Conservation (phyloP, 2,329 filamentous ascomycete species). For the Diaporthe capsici region DNA sequence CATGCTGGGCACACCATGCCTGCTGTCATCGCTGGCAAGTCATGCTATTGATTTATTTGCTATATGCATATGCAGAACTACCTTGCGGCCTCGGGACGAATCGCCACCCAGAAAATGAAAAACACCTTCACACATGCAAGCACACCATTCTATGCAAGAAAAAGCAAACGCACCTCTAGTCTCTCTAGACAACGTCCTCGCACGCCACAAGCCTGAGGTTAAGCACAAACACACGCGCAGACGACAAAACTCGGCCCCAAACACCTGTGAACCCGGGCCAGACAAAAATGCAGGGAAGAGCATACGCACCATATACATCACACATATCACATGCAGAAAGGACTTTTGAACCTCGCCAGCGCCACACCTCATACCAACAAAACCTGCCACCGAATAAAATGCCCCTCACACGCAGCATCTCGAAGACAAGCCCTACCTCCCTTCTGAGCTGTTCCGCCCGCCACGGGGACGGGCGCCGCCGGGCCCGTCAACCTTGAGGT, state of each 20-base stretch:
- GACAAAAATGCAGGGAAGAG: slow-evolving; percentile 1
- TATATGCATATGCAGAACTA: slow-evolving; percentile 5
- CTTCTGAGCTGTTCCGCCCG: slow-evolving; percentile 10
- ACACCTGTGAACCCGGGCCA: slow-evolving; percentile 7
- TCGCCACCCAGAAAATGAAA: background rate
- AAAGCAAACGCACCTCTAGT: background rate
- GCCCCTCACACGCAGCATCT: background rate
- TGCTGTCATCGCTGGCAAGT: background rate
- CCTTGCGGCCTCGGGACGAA: background rate
- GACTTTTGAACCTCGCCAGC: background rate
- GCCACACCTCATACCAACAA: background rate
- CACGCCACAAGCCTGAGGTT: background rate
- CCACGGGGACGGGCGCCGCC: slow-evolving; percentile 11
- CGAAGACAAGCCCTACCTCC: slow-evolving; percentile 12
- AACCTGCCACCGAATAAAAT: background rate
- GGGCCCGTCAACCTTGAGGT: slow-evolving; percentile 48
- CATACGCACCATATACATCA: background rate
- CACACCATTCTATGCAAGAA: slow-evolving; percentile 26
- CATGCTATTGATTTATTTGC: background rate
- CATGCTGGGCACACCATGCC: background rate
- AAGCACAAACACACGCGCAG: background rate
- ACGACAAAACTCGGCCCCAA: background rate
- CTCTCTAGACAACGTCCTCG: slow-evolving; percentile 14
- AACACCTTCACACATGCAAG: slow-evolving; percentile 11
- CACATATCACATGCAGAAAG: slow-evolving; percentile 19